These are phyloP conservation scores for Aciculosporium take DNA, from an alignment of 2,329 filamentous ascomycete species.

Conservation along the genomic window DNA sequence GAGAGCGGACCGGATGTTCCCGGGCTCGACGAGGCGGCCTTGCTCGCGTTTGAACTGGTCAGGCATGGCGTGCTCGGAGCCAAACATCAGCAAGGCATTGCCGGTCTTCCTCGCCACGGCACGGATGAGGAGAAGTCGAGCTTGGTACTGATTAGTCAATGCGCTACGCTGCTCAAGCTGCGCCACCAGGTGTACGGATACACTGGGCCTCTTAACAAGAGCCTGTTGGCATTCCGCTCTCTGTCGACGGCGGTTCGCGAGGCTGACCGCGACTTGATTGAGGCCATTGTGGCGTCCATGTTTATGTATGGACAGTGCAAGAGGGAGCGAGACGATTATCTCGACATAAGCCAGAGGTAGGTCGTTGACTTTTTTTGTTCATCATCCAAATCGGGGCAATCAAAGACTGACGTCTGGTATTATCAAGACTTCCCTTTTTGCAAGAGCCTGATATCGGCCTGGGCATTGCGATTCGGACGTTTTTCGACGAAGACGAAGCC, in stretches of 20 bases:
- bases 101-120: conserved; percentile 40
- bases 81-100: conserved; percentile 43
- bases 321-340: conserved; percentile 51
- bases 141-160: conserved; percentile 71
- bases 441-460: conserved; percentile 60
- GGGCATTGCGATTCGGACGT: conserved; percentile 67
- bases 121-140: conserved; percentile 61
- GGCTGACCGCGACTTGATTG: conserved; percentile 67
- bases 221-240: conserved; percentile 74
- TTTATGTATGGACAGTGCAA: conserved; percentile 69
- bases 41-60: conserved; percentile 76
- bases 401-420: conserved; percentile 3
- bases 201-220: conserved; percentile 84
- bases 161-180: conserved; percentile 69
- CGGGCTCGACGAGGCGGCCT: conserved; percentile 57
- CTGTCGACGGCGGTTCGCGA: conserved; percentile 67
- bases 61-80: conserved; percentile 65
- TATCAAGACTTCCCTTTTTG: conserved; percentile 47
- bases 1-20: conserved; percentile 28
- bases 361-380: conserved; percentile 12
- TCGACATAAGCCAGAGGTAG: conserved; percentile 59
- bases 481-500: conserved; percentile 56
- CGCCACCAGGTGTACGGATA: conserved; percentile 79
- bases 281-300: conserved; percentile 67
- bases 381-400: background rate